Base-by-base conservation (phyloP, 2,329 filamentous ascomycete species). In the Sporothrix schenckii region DNA sequence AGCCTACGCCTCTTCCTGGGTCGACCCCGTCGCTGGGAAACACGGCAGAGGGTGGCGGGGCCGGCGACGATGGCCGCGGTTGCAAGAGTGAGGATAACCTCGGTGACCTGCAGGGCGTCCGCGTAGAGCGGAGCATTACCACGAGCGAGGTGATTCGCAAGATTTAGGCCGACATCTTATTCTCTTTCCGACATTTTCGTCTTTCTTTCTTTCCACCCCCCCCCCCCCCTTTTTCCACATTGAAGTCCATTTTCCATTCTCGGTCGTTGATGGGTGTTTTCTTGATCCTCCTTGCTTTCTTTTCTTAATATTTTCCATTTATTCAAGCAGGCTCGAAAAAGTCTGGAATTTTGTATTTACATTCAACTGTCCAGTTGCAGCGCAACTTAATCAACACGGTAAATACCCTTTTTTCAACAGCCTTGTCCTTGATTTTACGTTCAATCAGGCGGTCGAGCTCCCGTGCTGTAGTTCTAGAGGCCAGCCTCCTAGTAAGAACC, bases 81-180 rank as follows among this genome's bases (percentile, higher is more conserved):
- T 34, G 27, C 19, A 66, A 66, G 27, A 52, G 63, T 4, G 63
- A 66, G 41, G 19, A 52, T 16, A n/a, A 54, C 10, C 52, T 30
- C 19, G 14, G 21, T 13, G 41, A 11, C 14, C 27, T 52, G n/a
- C 66, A 67, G 2, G 71, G 53, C 13, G 71, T 72, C 14, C 71
- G 58, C 4, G 66, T 72, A 1, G 68, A 72, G 16, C 56, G 66
- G 21, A 49, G 56, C 68, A 70, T 72, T 14, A 72, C 68, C 7
- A 72, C 68, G 58, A 58, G 49, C 19, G 66, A 58, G 27, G 50
- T 60, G 4, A 30, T 34, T 14, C 53, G 39, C 47, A 44, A 66
- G 49, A 2, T 14, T 13, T 50, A 65, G 60, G 5, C 11, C 24
- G n/a, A 7, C 5, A 2, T 3, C 10, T 24, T 49, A 44, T 13